These are phyloP conservation scores for Aspergillus indologenus DNA, from an alignment of 495 filamentous ascomycete species.

Conservation along the genomic window DNA sequence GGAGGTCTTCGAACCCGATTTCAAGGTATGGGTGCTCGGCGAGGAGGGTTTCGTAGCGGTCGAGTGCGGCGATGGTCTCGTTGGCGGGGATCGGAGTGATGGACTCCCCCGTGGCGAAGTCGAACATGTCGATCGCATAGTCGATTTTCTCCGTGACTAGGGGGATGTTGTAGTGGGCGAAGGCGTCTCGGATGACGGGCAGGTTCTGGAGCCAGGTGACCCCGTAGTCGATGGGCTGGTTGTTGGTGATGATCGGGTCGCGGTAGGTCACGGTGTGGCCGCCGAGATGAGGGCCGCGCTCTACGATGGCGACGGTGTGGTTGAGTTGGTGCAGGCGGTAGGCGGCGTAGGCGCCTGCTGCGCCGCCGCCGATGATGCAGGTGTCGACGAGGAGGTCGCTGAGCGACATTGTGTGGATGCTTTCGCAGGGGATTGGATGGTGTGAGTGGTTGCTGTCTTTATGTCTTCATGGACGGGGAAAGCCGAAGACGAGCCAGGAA, in stretches of 20 bases:
- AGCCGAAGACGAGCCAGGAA: too few relatives aligned
- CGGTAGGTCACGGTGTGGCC: slow-evolving; percentile 43
- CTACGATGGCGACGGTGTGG: slow-evolving; percentile 44
- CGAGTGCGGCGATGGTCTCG: background rate
- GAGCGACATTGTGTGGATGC: background rate
- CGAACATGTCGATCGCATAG: background rate
- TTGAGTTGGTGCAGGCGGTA: slow-evolving; percentile 39
- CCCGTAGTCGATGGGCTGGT: slow-evolving; percentile 41
- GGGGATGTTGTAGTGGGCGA: slow-evolving; percentile 30
- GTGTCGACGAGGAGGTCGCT: slow-evolving; percentile 26
- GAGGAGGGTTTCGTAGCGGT: background rate
- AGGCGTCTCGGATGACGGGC: slow-evolving; percentile 32
- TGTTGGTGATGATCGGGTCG: slow-evolving; percentile 32
- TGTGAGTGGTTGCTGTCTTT: too few relatives aligned
- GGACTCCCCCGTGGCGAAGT: background rate
- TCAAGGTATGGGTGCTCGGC: background rate
- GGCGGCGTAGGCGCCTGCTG: slow-evolving; percentile 47
- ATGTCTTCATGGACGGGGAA: too few relatives aligned
- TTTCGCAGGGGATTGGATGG: too few relatives aligned
- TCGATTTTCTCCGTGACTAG: background rate
- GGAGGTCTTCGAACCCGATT: background rate
- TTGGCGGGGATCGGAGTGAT: background rate
- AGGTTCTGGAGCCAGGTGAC: slow-evolving; percentile 39
- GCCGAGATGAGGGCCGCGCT: slow-evolving; percentile 38
- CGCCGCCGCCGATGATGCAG: slow-evolving; percentile 47